Evolutionary conservation across 768 basidiomycete genomes (phyloP).

Genomic region (Hygrophorus pudorinus): DNA sequence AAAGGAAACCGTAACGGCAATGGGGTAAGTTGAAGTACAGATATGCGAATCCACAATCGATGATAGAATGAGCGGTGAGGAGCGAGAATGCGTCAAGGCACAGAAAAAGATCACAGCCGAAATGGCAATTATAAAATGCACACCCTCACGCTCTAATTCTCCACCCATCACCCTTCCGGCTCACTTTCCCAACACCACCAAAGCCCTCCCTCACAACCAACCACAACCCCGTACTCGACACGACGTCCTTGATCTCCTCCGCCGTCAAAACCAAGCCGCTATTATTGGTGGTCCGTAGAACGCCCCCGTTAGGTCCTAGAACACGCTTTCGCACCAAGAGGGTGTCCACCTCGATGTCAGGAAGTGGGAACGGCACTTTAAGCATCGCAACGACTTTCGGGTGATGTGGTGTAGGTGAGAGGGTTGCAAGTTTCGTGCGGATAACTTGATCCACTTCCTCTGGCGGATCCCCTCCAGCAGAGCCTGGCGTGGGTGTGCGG

Average conservation of each 20-base stretch:
- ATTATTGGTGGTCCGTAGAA: conserved; percentile 10
- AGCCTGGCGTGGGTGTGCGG: conserved; percentile 5
- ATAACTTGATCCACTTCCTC: conserved; percentile 18
- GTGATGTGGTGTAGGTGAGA: conserved; percentile 91
- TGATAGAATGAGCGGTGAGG: no score
- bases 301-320: conserved; percentile 19
- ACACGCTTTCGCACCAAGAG: conserved; percentile 44
- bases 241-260: conserved; percentile 90
- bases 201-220: conserved; percentile 88
- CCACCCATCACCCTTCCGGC: conserved; percentile 74
- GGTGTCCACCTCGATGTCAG: conserved; percentile 66
- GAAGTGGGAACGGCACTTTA: conserved; percentile 83
- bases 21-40: no score
- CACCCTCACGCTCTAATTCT: conserved; percentile 45
- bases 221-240: conserved; percentile 85
- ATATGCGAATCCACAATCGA: no score
- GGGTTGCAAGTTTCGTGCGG: conserved; percentile 66
- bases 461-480: conserved; percentile 7
- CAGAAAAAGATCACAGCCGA: no score
- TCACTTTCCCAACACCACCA: conserved; percentile 77
- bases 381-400: conserved; percentile 89
- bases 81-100: no score
- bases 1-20: no score
- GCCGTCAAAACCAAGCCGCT: conserved; percentile 52
- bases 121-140: not conserved